Conservation (phyloP, 2,329 filamentous ascomycete genomes). For the Colletotrichum scovillei region DNA sequence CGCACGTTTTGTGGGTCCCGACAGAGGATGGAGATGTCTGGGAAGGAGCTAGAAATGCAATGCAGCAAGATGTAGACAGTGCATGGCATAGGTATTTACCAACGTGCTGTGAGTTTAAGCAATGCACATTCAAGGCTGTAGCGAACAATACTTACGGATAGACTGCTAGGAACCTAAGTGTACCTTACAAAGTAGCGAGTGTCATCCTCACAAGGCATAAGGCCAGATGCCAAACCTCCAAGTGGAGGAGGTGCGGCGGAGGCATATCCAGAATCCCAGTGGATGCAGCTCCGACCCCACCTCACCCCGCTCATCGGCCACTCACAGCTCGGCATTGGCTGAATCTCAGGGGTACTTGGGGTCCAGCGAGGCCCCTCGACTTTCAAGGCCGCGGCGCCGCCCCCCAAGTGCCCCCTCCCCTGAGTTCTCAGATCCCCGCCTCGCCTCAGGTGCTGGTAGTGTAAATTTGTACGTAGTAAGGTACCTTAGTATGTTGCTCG, state of each 20-base stretch:
- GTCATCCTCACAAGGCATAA: not conserved
- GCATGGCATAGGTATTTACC: no score
- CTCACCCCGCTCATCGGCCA: not conserved
- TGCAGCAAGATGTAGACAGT: not conserved
- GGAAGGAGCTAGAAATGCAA: not conserved
- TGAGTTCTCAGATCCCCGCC: not conserved
- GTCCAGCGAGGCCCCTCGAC: slow-evolving; percentile 16
- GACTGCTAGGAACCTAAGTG: no score
- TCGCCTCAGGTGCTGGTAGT: not conserved
- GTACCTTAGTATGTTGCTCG: no score
- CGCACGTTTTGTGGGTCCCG: slow-evolving; percentile 9
- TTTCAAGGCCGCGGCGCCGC: not conserved
- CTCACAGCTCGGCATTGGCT: not conserved
- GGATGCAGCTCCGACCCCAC: slow-evolving; percentile 7
- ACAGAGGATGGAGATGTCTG: not conserved
- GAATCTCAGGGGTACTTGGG: slow-evolving; percentile 31
- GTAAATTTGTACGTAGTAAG: no score
- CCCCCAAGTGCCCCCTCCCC: not conserved
- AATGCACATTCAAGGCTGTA: no score
- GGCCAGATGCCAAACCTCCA: not conserved
- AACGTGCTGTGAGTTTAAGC: no score
- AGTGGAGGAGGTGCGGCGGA: slow-evolving; percentile 17
- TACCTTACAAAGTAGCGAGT: no score
- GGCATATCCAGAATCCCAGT: not conserved
- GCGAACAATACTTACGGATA: no score